Conservation (phyloP, 2,329 filamentous ascomycete species). For the Sordariomycetes sp. region DNA sequence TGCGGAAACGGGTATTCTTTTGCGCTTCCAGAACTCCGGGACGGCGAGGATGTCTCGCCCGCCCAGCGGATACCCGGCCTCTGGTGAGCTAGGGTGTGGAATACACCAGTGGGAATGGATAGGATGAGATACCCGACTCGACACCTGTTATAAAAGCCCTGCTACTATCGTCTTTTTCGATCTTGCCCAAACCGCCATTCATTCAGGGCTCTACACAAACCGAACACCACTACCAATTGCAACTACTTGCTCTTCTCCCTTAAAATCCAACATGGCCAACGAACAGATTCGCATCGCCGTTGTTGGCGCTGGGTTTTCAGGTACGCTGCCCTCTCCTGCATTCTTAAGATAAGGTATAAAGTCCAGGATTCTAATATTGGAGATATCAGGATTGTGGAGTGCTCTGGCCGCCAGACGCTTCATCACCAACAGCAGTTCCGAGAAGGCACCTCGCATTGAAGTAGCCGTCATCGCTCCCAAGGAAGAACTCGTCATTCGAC, state of each 20-base stretch:
- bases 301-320: constrained; percentile 23
- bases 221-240: not conserved
- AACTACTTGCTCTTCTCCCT: not conserved
- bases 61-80: no score
- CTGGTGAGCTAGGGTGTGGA: no score
- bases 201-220: not conserved
- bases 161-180: not conserved
- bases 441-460: constrained; percentile 10
- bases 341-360: no score
- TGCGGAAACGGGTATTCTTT: not conserved
- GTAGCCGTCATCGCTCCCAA: constrained; percentile 21
- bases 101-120: no score
- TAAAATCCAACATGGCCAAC: not conserved
- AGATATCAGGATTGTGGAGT: constrained; percentile 15
- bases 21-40: no score
- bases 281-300: constrained; percentile 8
- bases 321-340: constrained; percentile 3
- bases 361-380: no score
- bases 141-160: no score
- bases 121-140: no score
- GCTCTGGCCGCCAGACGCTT: constrained; percentile 22
- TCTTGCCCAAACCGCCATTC: not conserved
- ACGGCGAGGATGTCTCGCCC: no score
- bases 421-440: constrained; percentile 8
- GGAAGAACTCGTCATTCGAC: constrained; percentile 18